Conservation (phyloP, 2,329 filamentous ascomycete species). For the Ramularia endophylla region DNA sequence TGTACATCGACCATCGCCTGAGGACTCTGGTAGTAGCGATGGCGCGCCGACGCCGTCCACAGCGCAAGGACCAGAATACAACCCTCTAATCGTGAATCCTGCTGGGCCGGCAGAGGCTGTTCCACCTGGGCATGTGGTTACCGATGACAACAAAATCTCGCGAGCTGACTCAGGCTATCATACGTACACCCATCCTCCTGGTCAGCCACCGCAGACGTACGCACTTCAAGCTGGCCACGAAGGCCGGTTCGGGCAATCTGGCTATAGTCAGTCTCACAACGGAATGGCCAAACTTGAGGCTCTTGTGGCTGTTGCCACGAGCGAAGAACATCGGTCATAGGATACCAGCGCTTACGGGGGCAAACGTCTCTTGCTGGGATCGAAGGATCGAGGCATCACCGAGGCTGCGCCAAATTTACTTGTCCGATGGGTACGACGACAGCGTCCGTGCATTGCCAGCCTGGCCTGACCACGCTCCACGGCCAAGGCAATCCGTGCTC, state of each 20-base stretch:
- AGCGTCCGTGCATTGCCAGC: too few species aligned
- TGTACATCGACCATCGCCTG: slow-evolving; percentile 49
- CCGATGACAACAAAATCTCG: slow-evolving; percentile 37
- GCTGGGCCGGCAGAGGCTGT: slow-evolving; percentile 44
- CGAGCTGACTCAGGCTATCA: slow-evolving; percentile 32
- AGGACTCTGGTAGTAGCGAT: slow-evolving; percentile 51
- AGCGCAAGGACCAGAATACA: slow-evolving; percentile 44
- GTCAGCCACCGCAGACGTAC: slow-evolving; percentile 25
- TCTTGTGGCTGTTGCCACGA: slow-evolving; percentile 60
- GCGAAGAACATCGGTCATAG: slow-evolving; percentile 33
- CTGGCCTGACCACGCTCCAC: too few species aligned
- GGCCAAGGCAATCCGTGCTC: too few species aligned
- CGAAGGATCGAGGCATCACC: too few species aligned
- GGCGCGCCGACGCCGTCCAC: slow-evolving; percentile 49
- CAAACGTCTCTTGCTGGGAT: too few species aligned
- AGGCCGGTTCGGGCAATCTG: slow-evolving; percentile 23
- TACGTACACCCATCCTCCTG: slow-evolving; percentile 19
- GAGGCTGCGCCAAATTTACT: too few species aligned
- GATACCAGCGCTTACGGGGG: too few species aligned
- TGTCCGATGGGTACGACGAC: too few species aligned
- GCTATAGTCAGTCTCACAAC: slow-evolving; percentile 25
- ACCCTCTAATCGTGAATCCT: slow-evolving; percentile 48
- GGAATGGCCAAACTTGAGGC: slow-evolving; percentile 56
- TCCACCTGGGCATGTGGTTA: slow-evolving; percentile 31
- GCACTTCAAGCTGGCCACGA: slow-evolving; percentile 31